A percentile compares a stretch with the other conserved stretches of the same genome.
phyloP scores from a whole-genome alignment of 805 yeast genomes.

The Candida stauntonica region DNA sequence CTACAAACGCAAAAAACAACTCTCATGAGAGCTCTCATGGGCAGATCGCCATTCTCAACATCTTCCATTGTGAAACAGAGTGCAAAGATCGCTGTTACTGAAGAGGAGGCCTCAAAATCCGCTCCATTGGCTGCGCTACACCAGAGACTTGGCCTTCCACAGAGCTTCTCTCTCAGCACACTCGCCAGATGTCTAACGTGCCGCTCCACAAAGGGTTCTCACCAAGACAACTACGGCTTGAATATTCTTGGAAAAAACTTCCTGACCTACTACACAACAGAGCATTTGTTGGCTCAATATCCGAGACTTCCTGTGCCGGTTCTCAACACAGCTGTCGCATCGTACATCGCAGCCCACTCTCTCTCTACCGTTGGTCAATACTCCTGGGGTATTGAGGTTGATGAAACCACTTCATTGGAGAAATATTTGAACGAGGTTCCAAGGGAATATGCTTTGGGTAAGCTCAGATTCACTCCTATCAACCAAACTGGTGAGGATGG shows the following conservation, averaged over 20 bases:
- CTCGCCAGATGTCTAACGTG: slow-evolving; percentile 81
- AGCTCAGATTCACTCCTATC: slow-evolving; percentile 46
- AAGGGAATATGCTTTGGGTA: slow-evolving; percentile 64
- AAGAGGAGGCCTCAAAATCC: slow-evolving; percentile 50
- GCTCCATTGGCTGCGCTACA: slow-evolving; percentile 79
- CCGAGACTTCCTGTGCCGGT: slow-evolving; percentile 88
- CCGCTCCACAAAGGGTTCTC: slow-evolving; percentile 35
- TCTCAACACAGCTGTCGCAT: slow-evolving; percentile 68
- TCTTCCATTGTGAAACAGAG: slow-evolving; percentile 2
- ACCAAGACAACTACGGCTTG: slow-evolving; percentile 73
- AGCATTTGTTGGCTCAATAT: slow-evolving; percentile 65
- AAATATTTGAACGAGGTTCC: slow-evolving; percentile 68
- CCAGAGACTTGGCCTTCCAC: slow-evolving; percentile 64
- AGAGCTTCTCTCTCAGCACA: slow-evolving; percentile 52
- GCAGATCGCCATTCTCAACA: slow-evolving; percentile 9
- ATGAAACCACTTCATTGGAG: slow-evolving; percentile 55
- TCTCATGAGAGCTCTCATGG: slow-evolving; percentile 1
- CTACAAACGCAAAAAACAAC: slow-evolving; percentile 3
- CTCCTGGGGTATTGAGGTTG: slow-evolving; percentile 86
- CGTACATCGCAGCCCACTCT: slow-evolving; percentile 65
- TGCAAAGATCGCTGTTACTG: slow-evolving; percentile 33
- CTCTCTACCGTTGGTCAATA: slow-evolving; percentile 60
- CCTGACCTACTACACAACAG: slow-evolving; percentile 70
- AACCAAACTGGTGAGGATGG: slow-evolving; percentile 41
- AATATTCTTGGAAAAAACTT: slow-evolving; percentile 79